Conservation (phyloP, 768 basidiomycete species). For the Mycena metata region DNA sequence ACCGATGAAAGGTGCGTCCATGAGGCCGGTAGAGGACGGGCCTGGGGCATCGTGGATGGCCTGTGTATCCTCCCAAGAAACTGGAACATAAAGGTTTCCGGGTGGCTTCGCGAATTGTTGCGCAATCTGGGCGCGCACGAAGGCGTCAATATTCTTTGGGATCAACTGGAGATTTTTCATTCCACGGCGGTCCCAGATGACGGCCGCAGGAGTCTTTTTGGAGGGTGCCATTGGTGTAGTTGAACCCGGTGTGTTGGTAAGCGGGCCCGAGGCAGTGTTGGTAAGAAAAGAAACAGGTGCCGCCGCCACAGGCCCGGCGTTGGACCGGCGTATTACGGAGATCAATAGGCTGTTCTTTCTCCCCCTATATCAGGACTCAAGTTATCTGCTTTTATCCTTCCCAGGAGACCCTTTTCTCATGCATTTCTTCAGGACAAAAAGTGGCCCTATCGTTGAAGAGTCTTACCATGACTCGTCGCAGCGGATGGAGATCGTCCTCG, state of each 20-base stretch:
- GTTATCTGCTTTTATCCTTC: no score
- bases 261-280: no score
- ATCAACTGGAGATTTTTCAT: background rate
- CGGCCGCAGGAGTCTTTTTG: background rate
- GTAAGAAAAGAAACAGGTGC: no score
- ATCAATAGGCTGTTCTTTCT: no score
- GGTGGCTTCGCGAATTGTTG: conserved; percentile 3
- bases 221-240: background rate
- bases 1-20: conserved; percentile 20
- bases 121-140: conserved; percentile 12
- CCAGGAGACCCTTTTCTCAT: background rate
- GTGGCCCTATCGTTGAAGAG: background rate
- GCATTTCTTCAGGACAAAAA: conserved; percentile 32
- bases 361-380: no score
- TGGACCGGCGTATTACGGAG: no score
- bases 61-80: conserved; percentile 8
- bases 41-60: background rate
- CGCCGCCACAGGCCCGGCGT: no score
- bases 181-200: conserved; percentile 18
- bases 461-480: background rate
- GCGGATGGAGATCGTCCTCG: conserved; percentile 79
- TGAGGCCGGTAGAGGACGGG: conserved; percentile 1
- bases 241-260: no score
- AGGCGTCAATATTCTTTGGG: background rate
- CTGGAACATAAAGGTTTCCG: conserved; percentile 2